A percentile compares a stretch with the other conserved stretches of the same genome.
These are phyloP conservation scores for Rhinocladiella similis DNA, from an alignment of 2,329 filamentous ascomycete genomes.

Conservation along the genomic window DNA sequence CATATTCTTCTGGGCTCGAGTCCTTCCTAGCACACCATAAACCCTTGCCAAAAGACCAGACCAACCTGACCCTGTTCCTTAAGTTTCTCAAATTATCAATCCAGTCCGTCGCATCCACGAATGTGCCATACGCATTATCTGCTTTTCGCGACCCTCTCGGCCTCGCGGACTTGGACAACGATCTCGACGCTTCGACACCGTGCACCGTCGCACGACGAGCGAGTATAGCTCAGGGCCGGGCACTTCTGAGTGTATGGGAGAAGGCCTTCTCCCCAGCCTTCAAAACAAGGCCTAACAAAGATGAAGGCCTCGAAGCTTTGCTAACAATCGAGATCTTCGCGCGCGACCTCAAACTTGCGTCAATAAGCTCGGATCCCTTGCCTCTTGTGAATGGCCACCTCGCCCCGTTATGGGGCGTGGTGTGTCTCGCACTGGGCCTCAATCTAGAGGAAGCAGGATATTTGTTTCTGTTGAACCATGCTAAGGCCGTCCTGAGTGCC, in stretches of 20 bases:
- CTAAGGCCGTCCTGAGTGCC: slow-evolving; percentile 62
- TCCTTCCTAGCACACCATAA: slow-evolving; percentile 63
- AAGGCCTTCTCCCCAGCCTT: slow-evolving; percentile 29
- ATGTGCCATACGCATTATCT: slow-evolving; percentile 60
- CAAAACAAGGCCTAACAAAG: slow-evolving; percentile 1
- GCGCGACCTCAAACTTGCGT: slow-evolving; percentile 38
- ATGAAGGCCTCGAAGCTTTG: slow-evolving; percentile 27
- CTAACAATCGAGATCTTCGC: slow-evolving; percentile 40
- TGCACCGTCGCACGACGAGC: slow-evolving; percentile 64
- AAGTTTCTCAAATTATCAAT: slow-evolving; percentile 59
- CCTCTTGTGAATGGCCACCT: slow-evolving; percentile 54
- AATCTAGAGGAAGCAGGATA: slow-evolving; percentile 57
- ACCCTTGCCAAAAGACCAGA: slow-evolving; percentile 34
- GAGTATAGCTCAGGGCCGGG: slow-evolving; percentile 61
- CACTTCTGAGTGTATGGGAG: slow-evolving; percentile 62
- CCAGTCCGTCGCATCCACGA: slow-evolving; percentile 57
- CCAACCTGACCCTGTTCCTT: slow-evolving; percentile 48
- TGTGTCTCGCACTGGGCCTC: slow-evolving; percentile 55
- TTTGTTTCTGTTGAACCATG: slow-evolving; percentile 64
- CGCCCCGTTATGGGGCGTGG: slow-evolving; percentile 60
- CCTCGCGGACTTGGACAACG: slow-evolving; percentile 59
- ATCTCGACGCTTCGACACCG: slow-evolving; percentile 62
- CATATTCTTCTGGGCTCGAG: slow-evolving; percentile 64
- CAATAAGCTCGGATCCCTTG: slow-evolving; percentile 33
- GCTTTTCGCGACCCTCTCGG: slow-evolving; percentile 52